Evolutionary conservation across 2,329 filamentous ascomycete genomes (phyloP).

Genomic region (Whalleya microplaca): DNA sequence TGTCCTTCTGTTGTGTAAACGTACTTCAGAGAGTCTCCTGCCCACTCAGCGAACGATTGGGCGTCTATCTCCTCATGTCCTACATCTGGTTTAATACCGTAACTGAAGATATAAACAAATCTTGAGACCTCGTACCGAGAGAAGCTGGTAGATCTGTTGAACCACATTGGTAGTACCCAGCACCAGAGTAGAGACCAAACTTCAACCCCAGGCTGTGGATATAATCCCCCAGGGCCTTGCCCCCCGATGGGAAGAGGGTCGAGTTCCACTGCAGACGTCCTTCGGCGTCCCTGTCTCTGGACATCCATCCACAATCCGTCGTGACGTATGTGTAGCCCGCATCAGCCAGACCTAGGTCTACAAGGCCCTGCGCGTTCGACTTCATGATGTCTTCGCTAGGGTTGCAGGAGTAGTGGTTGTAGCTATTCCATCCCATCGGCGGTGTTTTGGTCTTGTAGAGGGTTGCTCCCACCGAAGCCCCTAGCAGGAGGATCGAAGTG

Average conservation of each 20-base stretch:
- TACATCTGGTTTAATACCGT: constrained; percentile 19
- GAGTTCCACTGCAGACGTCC: constrained; percentile 55
- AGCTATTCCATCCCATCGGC: constrained; percentile 61
- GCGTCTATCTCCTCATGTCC: constrained; percentile 48
- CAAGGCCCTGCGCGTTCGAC: constrained; percentile 55
- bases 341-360: constrained; percentile 53
- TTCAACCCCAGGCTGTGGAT: constrained; percentile 52
- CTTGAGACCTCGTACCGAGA: constrained; percentile 38
- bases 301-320: constrained; percentile 62
- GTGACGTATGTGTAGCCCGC: constrained; percentile 61
- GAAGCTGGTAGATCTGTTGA: constrained; percentile 47
- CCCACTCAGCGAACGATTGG: constrained; percentile 47
- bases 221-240: constrained; percentile 52
- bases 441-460: constrained; percentile 38
- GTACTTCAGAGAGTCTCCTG: constrained; percentile 57
- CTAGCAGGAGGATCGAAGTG: constrained; percentile 9
- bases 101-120: not conserved
- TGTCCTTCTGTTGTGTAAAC: constrained; percentile 5
- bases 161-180: constrained; percentile 49
- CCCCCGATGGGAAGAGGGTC: constrained; percentile 51
- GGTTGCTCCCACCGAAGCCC: constrained; percentile 18
- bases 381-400: constrained; percentile 53
- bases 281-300: constrained; percentile 43
- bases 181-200: constrained; percentile 60
- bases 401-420: constrained; percentile 58